phyloP scores from a whole-genome alignment of 345 rosid species.

The Abelmoschus esculentus region DNA sequence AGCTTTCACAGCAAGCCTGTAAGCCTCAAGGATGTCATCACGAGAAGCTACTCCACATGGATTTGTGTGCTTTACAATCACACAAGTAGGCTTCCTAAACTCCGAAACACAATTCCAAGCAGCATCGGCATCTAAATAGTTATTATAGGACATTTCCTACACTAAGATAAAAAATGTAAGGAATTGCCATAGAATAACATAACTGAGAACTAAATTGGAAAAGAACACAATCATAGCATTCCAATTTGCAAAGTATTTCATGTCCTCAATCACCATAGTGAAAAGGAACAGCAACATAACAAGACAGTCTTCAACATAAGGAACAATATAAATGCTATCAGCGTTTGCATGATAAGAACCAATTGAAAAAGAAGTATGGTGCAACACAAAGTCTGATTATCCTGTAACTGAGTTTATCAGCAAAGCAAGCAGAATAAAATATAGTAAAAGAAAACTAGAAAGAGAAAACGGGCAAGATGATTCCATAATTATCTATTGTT shows the following conservation, averaged over 20 bases:
- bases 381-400: background rate
- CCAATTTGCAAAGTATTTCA: background rate
- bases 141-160: conserved; percentile 98
- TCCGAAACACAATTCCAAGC: conserved; percentile 92
- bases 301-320: background rate
- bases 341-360: background rate
- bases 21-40: conserved; percentile 66
- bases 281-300: conserved; percentile 1
- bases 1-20: conserved; percentile 78
- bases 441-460: background rate
- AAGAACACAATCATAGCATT: background rate
- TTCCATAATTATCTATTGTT: background rate
- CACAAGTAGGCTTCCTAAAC: conserved; percentile 77
- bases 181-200: background rate
- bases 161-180: conserved; percentile 16
- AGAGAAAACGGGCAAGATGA: background rate
- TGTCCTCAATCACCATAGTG: background rate
- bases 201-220: background rate
- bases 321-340: background rate
- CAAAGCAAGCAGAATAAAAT: background rate
- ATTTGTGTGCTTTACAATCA: conserved; percentile 82
- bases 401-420: background rate
- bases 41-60: conserved; percentile 93
- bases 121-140: conserved; percentile 78
- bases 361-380: background rate